phyloP scores from a whole-genome alignment of 495 filamentous ascomycete species.

The Neurospora sp. region DNA sequence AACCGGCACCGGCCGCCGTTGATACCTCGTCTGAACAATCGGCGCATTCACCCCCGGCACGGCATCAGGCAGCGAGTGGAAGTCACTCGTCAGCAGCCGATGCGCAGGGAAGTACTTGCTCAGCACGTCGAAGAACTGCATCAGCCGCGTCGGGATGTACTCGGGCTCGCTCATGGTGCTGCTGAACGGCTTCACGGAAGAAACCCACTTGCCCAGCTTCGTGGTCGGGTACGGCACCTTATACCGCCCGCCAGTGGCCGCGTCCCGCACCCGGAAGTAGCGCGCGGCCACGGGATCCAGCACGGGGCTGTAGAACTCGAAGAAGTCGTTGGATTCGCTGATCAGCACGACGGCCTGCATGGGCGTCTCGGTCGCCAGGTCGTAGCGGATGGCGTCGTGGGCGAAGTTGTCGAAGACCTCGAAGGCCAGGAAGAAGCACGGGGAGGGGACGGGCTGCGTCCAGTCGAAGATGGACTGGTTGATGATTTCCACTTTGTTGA shows the following conservation, averaged over 20 bases:
- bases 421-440: slow-evolving; percentile 96
- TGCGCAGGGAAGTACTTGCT: slow-evolving; percentile 79
- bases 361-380: slow-evolving; percentile 59
- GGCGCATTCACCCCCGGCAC: slow-evolving; percentile 78
- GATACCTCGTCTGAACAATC: slow-evolving; percentile 89
- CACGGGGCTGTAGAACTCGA: slow-evolving; percentile 72
- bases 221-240: slow-evolving; percentile 45
- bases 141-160: slow-evolving; percentile 86
- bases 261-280: slow-evolving; percentile 69
- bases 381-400: slow-evolving; percentile 88
- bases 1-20: slow-evolving; percentile 78
- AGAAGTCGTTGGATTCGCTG: slow-evolving; percentile 78
- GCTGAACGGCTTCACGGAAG: slow-evolving; percentile 54
- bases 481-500: slow-evolving; percentile 81
- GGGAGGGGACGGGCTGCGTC: slow-evolving; percentile 70
- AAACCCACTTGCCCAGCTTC: slow-evolving; percentile 48
- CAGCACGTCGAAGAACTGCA: slow-evolving; percentile 93
- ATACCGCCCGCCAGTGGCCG: slow-evolving; percentile 39
- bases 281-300: slow-evolving; percentile 77
- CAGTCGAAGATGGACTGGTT: slow-evolving; percentile 94
- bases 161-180: slow-evolving; percentile 68
- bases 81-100: slow-evolving; percentile 82
- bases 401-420: slow-evolving; percentile 99
- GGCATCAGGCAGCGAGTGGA: slow-evolving; percentile 73
- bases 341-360: slow-evolving; percentile 83